Evolutionary conservation across 192 early-diverging fungal genomes (phyloP), one percentile per base, ranked within the genome.

Genomic region (Spizellomyces sp.): DNA sequence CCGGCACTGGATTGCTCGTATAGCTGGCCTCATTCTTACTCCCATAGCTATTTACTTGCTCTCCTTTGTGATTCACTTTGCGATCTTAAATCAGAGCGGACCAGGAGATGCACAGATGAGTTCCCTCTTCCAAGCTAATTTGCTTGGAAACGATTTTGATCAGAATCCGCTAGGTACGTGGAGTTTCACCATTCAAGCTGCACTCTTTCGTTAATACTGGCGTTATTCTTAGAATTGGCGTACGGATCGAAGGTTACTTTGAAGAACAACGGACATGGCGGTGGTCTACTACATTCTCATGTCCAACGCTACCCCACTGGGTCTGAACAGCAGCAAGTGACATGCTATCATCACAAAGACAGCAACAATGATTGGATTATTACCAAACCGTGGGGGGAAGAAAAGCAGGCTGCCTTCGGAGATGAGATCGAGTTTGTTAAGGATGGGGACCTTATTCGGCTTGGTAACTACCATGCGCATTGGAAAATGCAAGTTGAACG

Each of bases 251-350:
- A 78, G 66, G 81, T 99, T 15, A 90, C 93, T 15, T 44, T 99
- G 17, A 95, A 94, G 70, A 95, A 90, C 57, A 89, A 85, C 58
- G 85, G 86, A 5, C 89, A 87, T 64, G 94, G 94, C 8, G 93
- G 91, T 17, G 98, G 95, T 15, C 75, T 98, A 57, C 85, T 99
- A 50, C 98, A 99, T 74, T 99, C 98, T 42, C 98, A 99, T 74
- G 69, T 87, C 19, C 91, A 96, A 77, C 79, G 78, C 14, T 99
- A 90, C 64, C 95, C 94, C 0, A 80, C 80, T 19, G 91, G 93
- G 15, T 96, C 94, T 9, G 88, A 90, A 80, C 98, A 99, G 80
- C 98, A 99, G 77, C 98, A 99, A 79, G 85, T 99, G 27, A 98
- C 98, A 0, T 91, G 90, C 43, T 99, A 99, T 75, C 88, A 89